Conservation (phyloP, 768 basidiomycete genomes). For the Roridomyces roridus region DNA sequence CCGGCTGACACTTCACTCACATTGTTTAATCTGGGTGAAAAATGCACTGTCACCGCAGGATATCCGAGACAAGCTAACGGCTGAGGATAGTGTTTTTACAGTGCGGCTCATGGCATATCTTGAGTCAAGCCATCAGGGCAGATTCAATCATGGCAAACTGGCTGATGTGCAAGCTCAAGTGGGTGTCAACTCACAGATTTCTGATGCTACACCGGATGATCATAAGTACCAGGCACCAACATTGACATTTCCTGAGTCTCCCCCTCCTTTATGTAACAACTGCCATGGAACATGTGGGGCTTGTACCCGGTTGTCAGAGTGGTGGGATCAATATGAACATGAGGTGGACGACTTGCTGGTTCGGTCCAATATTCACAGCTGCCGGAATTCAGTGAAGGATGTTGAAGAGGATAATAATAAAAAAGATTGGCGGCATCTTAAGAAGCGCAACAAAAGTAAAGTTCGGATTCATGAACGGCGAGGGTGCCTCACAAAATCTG, state of each 20-base stretch:
- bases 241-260: constrained; percentile 26
- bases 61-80: constrained; percentile 34
- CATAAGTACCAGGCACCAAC: constrained; percentile 24
- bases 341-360: constrained; percentile 27
- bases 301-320: constrained; percentile 7
- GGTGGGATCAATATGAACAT: constrained; percentile 19
- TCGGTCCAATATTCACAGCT: constrained; percentile 28
- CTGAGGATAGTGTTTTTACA: constrained; percentile 23
- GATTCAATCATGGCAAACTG: too few species aligned
- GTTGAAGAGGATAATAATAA: background rate
- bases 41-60: constrained; percentile 37
- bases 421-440: background rate
- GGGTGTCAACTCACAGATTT: too few species aligned
- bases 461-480: background rate
- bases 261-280: constrained; percentile 1
- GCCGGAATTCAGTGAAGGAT: constrained; percentile 6
- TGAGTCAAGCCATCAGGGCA: background rate
- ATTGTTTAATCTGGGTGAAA: constrained; percentile 42
- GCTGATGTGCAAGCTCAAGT: too few species aligned
- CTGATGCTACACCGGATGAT: too few species aligned
- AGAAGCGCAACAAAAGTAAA: constrained; percentile 4
- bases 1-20: constrained; percentile 41
- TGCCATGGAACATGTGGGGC: constrained; percentile 1
- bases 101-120: too few species aligned
- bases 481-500: constrained; percentile 9